A percentile compares a stretch with the other conserved stretches of the same genome.
phyloP scores from a whole-genome alignment of 805 yeast genomes.

The Zygosaccharomyces rouxii region DNA sequence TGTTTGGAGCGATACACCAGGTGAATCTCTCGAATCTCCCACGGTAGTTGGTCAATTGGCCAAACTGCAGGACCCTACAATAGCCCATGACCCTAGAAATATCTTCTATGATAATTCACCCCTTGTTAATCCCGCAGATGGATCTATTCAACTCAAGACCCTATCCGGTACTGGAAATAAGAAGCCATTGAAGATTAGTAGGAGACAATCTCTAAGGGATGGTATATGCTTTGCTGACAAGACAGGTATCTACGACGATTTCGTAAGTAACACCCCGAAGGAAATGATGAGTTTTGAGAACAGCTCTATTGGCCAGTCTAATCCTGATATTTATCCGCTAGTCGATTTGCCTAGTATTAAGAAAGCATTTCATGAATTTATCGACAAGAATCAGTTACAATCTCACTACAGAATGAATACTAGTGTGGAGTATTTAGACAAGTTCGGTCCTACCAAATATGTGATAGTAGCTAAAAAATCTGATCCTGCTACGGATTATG shows the following conservation, averaged over 20 bases:
- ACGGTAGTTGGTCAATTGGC: conserved; percentile 14
- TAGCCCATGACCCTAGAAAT: conserved; percentile 10
- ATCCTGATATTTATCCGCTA: conserved; percentile 15
- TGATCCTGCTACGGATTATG: conserved; percentile 25
- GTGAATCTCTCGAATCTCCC: conserved; percentile 9
- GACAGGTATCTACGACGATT: conserved; percentile 18
- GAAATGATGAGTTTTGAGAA: conserved; percentile 17
- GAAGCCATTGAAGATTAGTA: conserved; percentile 13
- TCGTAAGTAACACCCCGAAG: conserved; percentile 19
- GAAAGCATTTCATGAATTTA: conserved; percentile 6
- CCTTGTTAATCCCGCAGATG: conserved; percentile 9
- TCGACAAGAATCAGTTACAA: conserved; percentile 7
- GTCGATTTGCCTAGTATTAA: conserved; percentile 11
- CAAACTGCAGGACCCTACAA: conserved; percentile 2
- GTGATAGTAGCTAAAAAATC: conserved; percentile 23
- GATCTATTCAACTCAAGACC: conserved; percentile 10
- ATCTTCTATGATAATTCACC: conserved; percentile 19
- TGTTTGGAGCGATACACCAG: conserved; percentile 37
- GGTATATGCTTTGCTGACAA: conserved; percentile 14
- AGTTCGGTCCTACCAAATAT: conserved; percentile 33
- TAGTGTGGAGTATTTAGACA: conserved; percentile 19
- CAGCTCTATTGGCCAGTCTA: conserved; percentile 1
- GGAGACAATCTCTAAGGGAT: conserved; percentile 10
- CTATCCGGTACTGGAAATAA: conserved; percentile 15
- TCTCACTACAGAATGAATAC: conserved; percentile 13